A percentile compares a stretch with the other conserved stretches of the same genome.
phyloP scores from a whole-genome alignment of 2,329 filamentous ascomycete species.

The Fusarium multiceps region DNA sequence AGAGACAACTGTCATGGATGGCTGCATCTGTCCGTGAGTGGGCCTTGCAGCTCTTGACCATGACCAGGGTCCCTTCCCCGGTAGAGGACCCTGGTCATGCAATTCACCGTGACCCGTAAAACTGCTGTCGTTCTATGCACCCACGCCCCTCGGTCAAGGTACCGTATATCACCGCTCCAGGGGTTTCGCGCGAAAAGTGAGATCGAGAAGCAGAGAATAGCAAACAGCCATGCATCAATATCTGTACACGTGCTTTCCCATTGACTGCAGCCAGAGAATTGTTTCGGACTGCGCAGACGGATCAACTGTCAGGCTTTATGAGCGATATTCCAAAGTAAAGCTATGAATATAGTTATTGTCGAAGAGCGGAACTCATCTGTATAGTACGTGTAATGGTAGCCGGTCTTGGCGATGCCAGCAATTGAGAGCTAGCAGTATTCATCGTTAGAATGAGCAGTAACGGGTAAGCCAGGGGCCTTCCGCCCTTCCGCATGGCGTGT shows the following conservation, averaged over 20 bases:
- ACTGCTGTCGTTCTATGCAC: constrained; percentile 37
- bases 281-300: background rate
- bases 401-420: constrained; percentile 23
- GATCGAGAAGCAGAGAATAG: constrained; percentile 4
- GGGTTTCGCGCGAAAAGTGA: constrained; percentile 19
- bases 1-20: constrained; percentile 41
- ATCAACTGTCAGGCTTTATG: background rate
- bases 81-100: constrained; percentile 38
- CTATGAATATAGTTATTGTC: background rate
- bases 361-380: background rate
- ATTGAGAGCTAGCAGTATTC: constrained; percentile 10
- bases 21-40: constrained; percentile 43
- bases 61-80: constrained; percentile 39
- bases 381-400: background rate
- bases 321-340: background rate
- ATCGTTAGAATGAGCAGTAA: constrained; percentile 9
- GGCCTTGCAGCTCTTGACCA: constrained; percentile 43
- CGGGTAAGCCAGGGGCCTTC: constrained; percentile 31
- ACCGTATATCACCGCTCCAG: constrained; percentile 43
- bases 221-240: constrained; percentile 14
- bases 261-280: background rate
- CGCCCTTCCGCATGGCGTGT: constrained; percentile 31
- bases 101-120: constrained; percentile 39
- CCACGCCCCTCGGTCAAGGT: constrained; percentile 39
- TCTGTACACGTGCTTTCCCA: constrained; percentile 15